Conservation (phyloP, 306 rosid genomes). For the Macrotyloma uniflorum region DNA sequence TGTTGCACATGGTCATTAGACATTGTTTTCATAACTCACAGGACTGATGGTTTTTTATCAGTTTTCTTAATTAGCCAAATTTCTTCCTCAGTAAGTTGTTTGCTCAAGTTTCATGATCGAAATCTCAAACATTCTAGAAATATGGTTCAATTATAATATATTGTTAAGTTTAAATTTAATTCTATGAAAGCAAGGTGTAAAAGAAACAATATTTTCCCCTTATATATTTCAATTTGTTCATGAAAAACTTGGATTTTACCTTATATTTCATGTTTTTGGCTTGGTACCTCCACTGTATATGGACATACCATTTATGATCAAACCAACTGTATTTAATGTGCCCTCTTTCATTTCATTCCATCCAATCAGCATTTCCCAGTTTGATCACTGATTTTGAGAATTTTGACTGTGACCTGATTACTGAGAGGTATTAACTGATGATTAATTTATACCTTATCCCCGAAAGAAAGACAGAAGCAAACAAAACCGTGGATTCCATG, state of each 20-base stretch:
- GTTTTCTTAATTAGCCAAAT: slow-evolving; percentile 15
- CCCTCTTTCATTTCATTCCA: not conserved
- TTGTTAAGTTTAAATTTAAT: no score
- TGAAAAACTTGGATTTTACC: no score
- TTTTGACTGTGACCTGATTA: slow-evolving; percentile 21
- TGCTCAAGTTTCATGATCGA: not conserved
- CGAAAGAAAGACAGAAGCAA: not conserved
- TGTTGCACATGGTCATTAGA: slow-evolving; percentile 63
- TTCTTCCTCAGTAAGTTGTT: slow-evolving; percentile 19
- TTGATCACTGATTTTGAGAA: slow-evolving; percentile 3
- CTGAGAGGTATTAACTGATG: slow-evolving; percentile 11
- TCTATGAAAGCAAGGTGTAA: no score
- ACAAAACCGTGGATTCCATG: slow-evolving; percentile 18
- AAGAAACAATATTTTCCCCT: no score
- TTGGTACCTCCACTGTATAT: not conserved
- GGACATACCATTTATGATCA: not conserved
- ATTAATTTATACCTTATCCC: slow-evolving; percentile 1
- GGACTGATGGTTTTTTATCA: slow-evolving; percentile 32
- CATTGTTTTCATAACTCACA: slow-evolving; percentile 53
- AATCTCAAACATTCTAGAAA: no score
- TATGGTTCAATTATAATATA: no score
- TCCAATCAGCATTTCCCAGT: slow-evolving; percentile 9
- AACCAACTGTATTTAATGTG: not conserved
- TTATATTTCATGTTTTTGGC: not conserved
- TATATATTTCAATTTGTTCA: no score